phyloP scores from a whole-genome alignment of 1,284 basidiomycete species.

The Stereum hirsutum region DNA sequence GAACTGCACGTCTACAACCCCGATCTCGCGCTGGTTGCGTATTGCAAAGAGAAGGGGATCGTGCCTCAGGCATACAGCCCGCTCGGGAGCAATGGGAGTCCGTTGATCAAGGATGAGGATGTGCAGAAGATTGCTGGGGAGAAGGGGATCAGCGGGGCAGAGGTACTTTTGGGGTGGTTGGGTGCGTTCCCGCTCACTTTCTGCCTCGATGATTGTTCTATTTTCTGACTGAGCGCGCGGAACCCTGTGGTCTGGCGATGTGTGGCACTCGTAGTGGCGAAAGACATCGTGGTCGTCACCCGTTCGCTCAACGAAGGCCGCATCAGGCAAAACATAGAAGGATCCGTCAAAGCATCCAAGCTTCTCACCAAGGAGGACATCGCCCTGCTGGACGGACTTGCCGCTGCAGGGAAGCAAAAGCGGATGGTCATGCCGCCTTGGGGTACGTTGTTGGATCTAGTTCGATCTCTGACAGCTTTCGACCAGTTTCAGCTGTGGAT shows the following conservation, averaged over 20 bases:
- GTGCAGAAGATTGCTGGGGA: background rate
- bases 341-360: conserved; percentile 35
- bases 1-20: conserved; percentile 5
- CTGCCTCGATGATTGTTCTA: background rate
- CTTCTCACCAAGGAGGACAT: conserved; percentile 55
- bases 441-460: conserved; percentile 35
- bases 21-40: conserved; percentile 3
- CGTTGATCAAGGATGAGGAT: conserved; percentile 1
- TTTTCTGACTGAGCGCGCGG: background rate
- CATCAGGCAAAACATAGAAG: conserved; percentile 62
- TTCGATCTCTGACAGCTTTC: conserved; percentile 3
- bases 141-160: background rate
- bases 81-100: background rate
- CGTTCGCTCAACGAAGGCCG: conserved; percentile 73
- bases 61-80: conserved; percentile 3
- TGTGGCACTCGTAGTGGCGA: conserved; percentile 53
- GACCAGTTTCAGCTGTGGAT: too few species aligned
- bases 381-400: conserved; percentile 53
- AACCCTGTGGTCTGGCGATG: conserved; percentile 6
- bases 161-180: conserved; percentile 2
- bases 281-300: conserved; percentile 58
- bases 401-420: conserved; percentile 64
- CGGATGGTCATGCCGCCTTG: conserved; percentile 54
- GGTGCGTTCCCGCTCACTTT: background rate
- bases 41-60: conserved; percentile 1